Evolutionary conservation across 768 basidiomycete genomes (phyloP), one percentile per base, ranked within the genome.

Genomic region (Boletus vinaceobasis): DNA sequence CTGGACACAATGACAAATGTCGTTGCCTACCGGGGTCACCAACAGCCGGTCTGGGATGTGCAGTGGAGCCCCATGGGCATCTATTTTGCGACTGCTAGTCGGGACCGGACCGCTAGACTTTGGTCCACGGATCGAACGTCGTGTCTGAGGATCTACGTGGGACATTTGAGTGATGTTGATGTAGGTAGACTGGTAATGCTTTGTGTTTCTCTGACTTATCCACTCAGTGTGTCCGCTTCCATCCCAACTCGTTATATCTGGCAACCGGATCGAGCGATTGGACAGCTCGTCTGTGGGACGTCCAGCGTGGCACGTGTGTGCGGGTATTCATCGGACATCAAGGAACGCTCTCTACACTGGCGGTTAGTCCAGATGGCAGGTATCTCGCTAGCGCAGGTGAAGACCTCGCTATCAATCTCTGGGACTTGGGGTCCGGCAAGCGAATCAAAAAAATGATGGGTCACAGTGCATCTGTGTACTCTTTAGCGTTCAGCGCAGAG

Each of bases 31-130:
- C 82, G 93, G 33, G 96, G 97, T 0, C 97, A 99, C 63, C 88
- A 95, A 67, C 95, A 97, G 70, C 94, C 97, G 0, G 87, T 99
- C 1, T 99, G 97, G 97, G 97, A 98, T 63, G 94, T 96, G 13
- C 88, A 98, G 68, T 99, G 97, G 97, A 95, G 92, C 65, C 96
- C 97, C 10, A 86, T 93, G 78, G 95, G 97, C 5, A 84, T 95
- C n/a, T 98, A 99, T 74, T 99, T 99, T 70, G 96, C 97, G 7
- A 96, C 91, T 17, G 95, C 85, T 17, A 95, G 94, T 63, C 77
- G 97, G 50, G 97, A 99, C 71, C 77, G 92, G 55, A 97, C 97
- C 5, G 97, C 97, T 0, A 79, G 95, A 65, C 78, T 99, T 48
- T 99, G 97, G 97, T 93, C 90, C 19, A 95, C 95, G 1, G 97